Evolutionary conservation across 768 basidiomycete genomes (phyloP), one percentile per base, ranked within the genome.

Genomic region (Termitomyces sp.): DNA sequence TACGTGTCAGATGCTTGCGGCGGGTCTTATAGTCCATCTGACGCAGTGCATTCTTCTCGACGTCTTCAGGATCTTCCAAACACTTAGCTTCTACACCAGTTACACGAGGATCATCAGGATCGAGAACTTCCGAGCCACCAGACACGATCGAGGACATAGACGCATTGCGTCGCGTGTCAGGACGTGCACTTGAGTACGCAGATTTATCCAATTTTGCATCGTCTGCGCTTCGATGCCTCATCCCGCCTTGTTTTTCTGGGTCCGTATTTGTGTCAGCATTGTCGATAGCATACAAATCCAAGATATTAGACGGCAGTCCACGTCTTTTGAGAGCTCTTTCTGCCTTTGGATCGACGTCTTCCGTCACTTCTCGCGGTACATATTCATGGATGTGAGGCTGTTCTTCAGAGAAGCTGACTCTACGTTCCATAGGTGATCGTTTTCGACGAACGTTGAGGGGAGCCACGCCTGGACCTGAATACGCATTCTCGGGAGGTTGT

Each of bases 81-180:
- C 74, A 73, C 56, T 71, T 70, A 51, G 74, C 75, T 60, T 68
- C 74, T 30, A 78, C 67, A 5, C 85, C 85, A 43, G 84, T 88
- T 22, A 89, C 71, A 42, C 78, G 74, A 48, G 87, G 88, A 67
- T 91, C 88, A 60, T 91, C 87, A 17, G 81, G 77, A 64, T 92
- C 90, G 38, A 87, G 68, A 8, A 79, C 54, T 15, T 85, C 80
- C 19, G 81, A 82, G 45, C 74, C 69, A 40, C 60, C 55, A 17
- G 74, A 74, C 22, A 53, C 67, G 47, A 71, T 66, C 26, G 81
- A 84, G 35, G 67, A 68, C 58, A 70, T 71, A 1, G 84, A 82
- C 57, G 78, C 71, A 24, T 57, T 58, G 32, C 80, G 74, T 26
- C 69, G 65, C 61, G 73, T 68, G 47, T 63, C 60, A 35, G 65